Base-by-base conservation (phyloP, 148 eudicot genomes). In the Silene uniflora region DNA sequence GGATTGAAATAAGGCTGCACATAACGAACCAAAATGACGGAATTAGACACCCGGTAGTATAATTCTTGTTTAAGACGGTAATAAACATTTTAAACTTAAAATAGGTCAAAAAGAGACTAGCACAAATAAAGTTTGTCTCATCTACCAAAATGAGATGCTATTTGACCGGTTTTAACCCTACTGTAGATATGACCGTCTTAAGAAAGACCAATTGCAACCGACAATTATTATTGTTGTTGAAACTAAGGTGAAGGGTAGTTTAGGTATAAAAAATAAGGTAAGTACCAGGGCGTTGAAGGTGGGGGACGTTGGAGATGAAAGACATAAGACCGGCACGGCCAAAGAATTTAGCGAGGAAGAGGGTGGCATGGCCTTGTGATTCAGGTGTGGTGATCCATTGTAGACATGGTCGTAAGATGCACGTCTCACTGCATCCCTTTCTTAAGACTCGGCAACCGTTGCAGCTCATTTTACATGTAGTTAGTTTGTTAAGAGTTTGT, bases 271-370 rank as follows among this genome's bases (percentile, higher is more conserved):
- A 21, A 61, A 29, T 14, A 19, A 39, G 44, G 44, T 3, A 64
- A 23, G 10, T 81, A 90, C 94, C 85, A 23, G 94, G 91, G 49
- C 94, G 76, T 71, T 87, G 94, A 21, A 39, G 35, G 12, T 60
- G 67, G 7, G 94, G 94, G 27, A 88, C 94, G 79, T 87, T 79
- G 83, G 90, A 86, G 69, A 90, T 82, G 87, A 90, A 87, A 54
- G 91, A 86, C 88, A 90, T 87, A 75, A 90, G 91, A 8, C 89
- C 90, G 71, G 90, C 88, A 63, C 94, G 90, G 42, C 94, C 94
- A 69, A 88, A 90, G 87, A 88, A 90, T 73, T 90, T 90, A 69
- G 94, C 94, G 56, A 90, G 88, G 72, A 90, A 90, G 59, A 90
- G 83, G 72, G 91, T 90, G 63, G 94, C 91, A 90, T 90, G 86